Conservation (phyloP, 257 asterid genomes). For the Anisodus acutangulus region DNA sequence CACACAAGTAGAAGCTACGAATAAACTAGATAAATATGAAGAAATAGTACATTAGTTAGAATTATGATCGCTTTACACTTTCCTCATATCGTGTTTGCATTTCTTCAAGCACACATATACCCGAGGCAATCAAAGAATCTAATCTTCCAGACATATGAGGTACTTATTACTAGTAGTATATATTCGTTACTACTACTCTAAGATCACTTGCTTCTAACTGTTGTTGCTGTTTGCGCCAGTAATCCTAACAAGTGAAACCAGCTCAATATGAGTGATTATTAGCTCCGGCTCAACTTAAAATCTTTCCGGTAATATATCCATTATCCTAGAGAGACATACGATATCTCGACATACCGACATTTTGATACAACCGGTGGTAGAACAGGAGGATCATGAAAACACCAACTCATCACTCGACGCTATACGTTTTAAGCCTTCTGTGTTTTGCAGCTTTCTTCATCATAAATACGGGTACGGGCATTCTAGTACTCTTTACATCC, state of each 20-base stretch:
- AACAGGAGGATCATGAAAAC: slow-evolving; percentile 46
- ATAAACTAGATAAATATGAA: slow-evolving; percentile 31
- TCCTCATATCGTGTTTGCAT: slow-evolving; percentile 38
- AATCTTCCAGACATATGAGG: slow-evolving; percentile 33
- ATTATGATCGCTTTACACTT: not conserved
- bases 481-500: not conserved
- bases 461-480: slow-evolving; percentile 49
- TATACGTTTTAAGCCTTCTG: slow-evolving; percentile 39
- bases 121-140: slow-evolving; percentile 51
- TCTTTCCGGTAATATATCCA: not conserved
- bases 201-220: not conserved
- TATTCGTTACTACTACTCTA: slow-evolving; percentile 11
- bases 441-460: slow-evolving; percentile 46
- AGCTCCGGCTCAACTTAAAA: not conserved
- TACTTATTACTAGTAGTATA: not conserved
- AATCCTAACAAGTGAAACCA: not conserved
- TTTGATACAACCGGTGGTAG: not conserved
- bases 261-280: not conserved
- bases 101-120: slow-evolving; percentile 61
- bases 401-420: not conserved
- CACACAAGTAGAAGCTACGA: slow-evolving; percentile 25
- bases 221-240: not conserved
- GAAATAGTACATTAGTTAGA: not conserved
- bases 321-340: not conserved
- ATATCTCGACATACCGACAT: not conserved